These are phyloP conservation scores for Epichloe hybrida DNA, from an alignment of 2,329 filamentous ascomycete species.

Conservation along the genomic window DNA sequence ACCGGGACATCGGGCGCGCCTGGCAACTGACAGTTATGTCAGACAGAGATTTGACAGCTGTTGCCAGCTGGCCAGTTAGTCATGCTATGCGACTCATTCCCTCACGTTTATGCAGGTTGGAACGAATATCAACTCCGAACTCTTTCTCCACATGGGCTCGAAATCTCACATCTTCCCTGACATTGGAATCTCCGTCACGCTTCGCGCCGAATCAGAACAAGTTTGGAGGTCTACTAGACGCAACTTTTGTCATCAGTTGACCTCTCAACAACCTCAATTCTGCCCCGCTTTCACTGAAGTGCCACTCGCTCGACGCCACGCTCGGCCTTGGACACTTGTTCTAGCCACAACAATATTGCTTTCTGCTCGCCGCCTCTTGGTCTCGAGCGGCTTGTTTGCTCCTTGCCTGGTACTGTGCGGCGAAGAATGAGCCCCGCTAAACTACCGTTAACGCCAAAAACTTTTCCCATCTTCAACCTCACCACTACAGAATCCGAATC, in stretches of 20 bases:
- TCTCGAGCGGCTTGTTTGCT: neutral
- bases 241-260: neutral
- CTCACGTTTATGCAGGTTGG: neutral
- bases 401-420: neutral
- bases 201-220: no score
- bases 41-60: neutral
- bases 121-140: neutral
- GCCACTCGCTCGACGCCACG: slow-evolving; percentile 3
- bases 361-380: neutral
- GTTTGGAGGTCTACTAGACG: neutral
- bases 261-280: neutral
- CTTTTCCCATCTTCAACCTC: slow-evolving; percentile 12
- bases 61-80: neutral
- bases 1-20: neutral
- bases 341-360: slow-evolving; percentile 1
- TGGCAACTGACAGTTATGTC: neutral
- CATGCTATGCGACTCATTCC: neutral
- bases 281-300: slow-evolving; percentile 4
- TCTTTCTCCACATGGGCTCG: neutral
- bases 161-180: neutral
- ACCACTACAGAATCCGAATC: slow-evolving; percentile 1
- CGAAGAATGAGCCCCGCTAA: slow-evolving; percentile 8
- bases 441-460: slow-evolving; percentile 12
- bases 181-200: neutral
- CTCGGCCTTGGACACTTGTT: neutral